These are phyloP conservation scores for Voacanga thouarsii DNA, from an alignment of 257 asterid species.

Conservation along the genomic window DNA sequence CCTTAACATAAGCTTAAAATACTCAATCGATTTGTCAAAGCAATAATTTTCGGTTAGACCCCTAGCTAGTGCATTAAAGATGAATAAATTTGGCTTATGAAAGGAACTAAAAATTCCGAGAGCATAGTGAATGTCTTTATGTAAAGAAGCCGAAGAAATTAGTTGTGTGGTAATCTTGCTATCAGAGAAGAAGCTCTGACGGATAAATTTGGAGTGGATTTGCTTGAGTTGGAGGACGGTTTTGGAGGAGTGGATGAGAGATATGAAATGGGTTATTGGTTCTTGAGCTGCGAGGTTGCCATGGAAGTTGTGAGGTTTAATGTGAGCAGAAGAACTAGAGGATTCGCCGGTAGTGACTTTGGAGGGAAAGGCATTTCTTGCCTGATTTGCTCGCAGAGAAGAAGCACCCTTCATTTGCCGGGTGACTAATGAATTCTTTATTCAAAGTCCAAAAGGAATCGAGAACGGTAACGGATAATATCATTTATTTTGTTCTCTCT, in stretches of 20 bases:
- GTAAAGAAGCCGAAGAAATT: conserved; percentile 29
- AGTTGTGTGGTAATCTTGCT: conserved; percentile 33
- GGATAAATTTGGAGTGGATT: conserved; percentile 30
- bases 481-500: no score
- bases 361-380: conserved; percentile 4
- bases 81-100: conserved; percentile 19
- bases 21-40: conserved; percentile 16
- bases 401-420: neutral
- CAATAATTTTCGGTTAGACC: conserved; percentile 32
- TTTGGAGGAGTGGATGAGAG: conserved; percentile 32
- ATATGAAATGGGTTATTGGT: conserved; percentile 23
- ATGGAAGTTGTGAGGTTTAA: neutral
- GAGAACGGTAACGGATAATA: no score
- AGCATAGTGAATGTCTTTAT: conserved; percentile 18
- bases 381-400: neutral
- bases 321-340: neutral
- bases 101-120: conserved; percentile 23
- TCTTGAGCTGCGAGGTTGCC: neutral
- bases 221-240: conserved; percentile 24
- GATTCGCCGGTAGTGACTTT: neutral
- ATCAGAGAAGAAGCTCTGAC: conserved; percentile 5
- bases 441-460: no score
- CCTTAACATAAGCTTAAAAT: conserved; percentile 29
- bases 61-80: conserved; percentile 37
- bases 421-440: neutral